These are phyloP conservation scores for Filosporella fistucella DNA, from an alignment of 495 filamentous ascomycete species.

Conservation along the genomic window DNA sequence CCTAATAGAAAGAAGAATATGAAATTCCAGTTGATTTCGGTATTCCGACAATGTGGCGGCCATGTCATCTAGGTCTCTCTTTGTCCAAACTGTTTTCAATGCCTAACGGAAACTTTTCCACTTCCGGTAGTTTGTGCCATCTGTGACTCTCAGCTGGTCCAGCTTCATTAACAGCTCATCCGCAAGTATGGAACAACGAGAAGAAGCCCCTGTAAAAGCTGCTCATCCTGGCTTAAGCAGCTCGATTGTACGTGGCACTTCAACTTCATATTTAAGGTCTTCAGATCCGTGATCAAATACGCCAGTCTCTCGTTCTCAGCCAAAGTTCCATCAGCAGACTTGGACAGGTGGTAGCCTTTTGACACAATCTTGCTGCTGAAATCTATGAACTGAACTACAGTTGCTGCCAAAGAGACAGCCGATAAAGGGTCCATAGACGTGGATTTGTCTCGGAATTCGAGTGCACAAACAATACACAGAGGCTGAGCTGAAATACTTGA, in stretches of 20 bases:
- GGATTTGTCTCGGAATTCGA: no score
- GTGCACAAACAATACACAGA: no score
- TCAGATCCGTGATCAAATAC: slow-evolving; percentile 4
- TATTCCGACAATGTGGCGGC: background rate
- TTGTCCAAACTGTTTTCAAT: slow-evolving; percentile 3
- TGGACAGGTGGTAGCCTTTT: background rate
- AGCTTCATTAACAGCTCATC: background rate
- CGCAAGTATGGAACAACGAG: background rate
- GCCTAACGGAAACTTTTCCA: slow-evolving; percentile 18
- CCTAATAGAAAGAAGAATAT: slow-evolving; percentile 1
- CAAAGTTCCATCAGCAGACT: slow-evolving; percentile 15
- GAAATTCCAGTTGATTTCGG: background rate
- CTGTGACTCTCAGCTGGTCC: slow-evolving; percentile 1
- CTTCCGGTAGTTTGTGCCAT: background rate
- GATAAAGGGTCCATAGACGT: background rate
- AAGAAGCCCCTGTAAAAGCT: background rate
- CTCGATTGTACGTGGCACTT: background rate
- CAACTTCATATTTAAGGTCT: background rate
- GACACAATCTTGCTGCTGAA: slow-evolving; percentile 3
- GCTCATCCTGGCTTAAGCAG: background rate
- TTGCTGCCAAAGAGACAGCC: background rate
- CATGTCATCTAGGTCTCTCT: slow-evolving; percentile 5
- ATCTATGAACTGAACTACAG: background rate
- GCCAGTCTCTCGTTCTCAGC: background rate
- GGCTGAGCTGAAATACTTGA: no score